These are phyloP conservation scores for Pinus taeda DNA, from an alignment of 75 land plant species.

Conservation along the genomic window DNA sequence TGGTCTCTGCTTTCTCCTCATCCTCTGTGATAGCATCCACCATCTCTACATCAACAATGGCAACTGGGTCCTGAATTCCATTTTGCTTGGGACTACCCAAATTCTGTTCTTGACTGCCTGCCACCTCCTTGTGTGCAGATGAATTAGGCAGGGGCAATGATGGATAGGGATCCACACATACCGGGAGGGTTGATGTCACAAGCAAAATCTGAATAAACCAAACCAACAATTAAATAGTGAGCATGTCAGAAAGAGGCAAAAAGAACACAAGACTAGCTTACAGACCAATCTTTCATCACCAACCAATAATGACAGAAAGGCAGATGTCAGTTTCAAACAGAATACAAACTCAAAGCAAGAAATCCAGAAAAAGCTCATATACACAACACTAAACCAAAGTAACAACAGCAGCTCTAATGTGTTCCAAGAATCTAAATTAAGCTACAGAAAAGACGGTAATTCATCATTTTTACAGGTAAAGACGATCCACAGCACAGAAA, in stretches of 20 bases:
- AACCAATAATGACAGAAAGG: not conserved
- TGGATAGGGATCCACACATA: not conserved
- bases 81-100: not conserved
- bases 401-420: not conserved
- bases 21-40: not conserved
- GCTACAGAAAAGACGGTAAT: too few species aligned
- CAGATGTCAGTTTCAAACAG: not conserved
- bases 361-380: not conserved
- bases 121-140: not conserved
- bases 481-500: too few species aligned
- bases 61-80: not conserved
- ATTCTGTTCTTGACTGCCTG: too few species aligned
- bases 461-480: too few species aligned
- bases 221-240: not conserved
- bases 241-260: not conserved
- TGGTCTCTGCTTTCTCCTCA: conserved; percentile 3
- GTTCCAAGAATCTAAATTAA: not conserved
- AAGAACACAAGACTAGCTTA: not conserved
- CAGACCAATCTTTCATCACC: too few species aligned
- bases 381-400: not conserved
- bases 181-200: conserved; percentile 6
- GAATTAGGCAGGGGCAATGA: conserved; percentile 1
- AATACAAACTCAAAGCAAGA: not conserved
- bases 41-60: conserved; percentile 7
- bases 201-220: conserved; percentile 8